phyloP scores from a whole-genome alignment of 2,329 filamentous ascomycete genomes.

The Fusarium ramigenum region DNA sequence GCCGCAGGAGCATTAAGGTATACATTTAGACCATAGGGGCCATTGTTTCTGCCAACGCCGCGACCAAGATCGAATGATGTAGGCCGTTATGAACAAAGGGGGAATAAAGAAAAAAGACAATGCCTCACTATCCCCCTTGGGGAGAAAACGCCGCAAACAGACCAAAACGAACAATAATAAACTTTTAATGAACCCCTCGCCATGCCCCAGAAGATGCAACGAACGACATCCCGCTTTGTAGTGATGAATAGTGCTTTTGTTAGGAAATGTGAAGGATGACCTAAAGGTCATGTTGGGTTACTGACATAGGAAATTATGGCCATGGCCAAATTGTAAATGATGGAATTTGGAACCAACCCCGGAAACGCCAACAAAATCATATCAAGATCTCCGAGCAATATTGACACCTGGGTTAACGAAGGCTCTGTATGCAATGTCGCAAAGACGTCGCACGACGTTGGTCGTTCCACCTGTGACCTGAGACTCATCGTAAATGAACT shows the following conservation, averaged over 20 bases:
- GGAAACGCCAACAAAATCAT: neutral
- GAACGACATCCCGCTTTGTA: conserved; percentile 31
- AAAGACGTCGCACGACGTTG: conserved; percentile 76
- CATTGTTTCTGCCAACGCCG: conserved; percentile 40
- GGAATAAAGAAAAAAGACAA: conserved; percentile 32
- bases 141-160: conserved; percentile 41
- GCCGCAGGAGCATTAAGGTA: conserved; percentile 42
- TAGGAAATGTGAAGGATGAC: conserved; percentile 23
- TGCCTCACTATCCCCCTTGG: conserved; percentile 33
- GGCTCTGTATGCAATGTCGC: conserved; percentile 71
- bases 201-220: conserved; percentile 48
- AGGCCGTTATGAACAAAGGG: conserved; percentile 30
- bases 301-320: conserved; percentile 38
- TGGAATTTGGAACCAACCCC: neutral
- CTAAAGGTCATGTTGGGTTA: conserved; percentile 1
- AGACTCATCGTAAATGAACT: conserved; percentile 74
- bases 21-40: conserved; percentile 37
- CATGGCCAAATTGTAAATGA: neutral
- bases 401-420: conserved; percentile 65
- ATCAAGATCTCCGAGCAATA: conserved; percentile 46
- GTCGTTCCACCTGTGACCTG: conserved; percentile 74
- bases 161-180: conserved; percentile 28
- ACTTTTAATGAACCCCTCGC: conserved; percentile 45
- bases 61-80: conserved; percentile 23
- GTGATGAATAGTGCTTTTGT: conserved; percentile 31